Evolutionary conservation across 2,329 filamentous ascomycete genomes (phyloP), one percentile per base, ranked within the genome.

Genomic region (Didymella glomerata): DNA sequence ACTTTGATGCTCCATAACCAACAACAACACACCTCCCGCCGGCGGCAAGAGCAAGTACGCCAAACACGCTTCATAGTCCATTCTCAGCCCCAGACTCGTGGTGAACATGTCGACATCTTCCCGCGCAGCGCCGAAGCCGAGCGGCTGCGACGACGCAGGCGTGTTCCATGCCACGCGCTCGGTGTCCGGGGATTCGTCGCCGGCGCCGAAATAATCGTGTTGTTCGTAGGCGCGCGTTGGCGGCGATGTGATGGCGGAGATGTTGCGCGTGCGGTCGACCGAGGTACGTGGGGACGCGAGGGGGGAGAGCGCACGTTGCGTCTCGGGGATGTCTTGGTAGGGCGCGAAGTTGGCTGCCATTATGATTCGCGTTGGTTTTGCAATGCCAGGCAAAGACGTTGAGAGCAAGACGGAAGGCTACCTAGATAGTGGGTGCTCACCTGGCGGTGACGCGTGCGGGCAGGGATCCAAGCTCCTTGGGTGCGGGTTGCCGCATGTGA

Each of bases 271-370:
- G 66, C 69, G 72, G 65, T 73, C 70, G 56, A 74, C 60, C 4
- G 72, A 78, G 74, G 72, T 62, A 77, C 77, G 73, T 1, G 75
- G 75, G 16, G 74, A 76, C 82, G 79, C 79, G 52, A 77, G 85
- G 51, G 93, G 92, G 20, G 92, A 96, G 75, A 93, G 85, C 51
- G 90, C 88, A 71, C 94, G 91, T 67, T 88, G 87, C 69, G 90
- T 85, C 81, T 98, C 93, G 10, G 95, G 95, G 48, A 90, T 90
- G 78, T 94, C 94, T 82, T 98, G 95, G 80, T 98, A 99, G 36
- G 95, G 95, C 45, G 95, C 95, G 77, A 98, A 99, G 81, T 97
- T 70, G 28, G 73, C 66, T 14, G 66, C 67, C 73, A 76, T 76
- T 16, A 32, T 55, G 61, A 34, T 52, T 47, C 3, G 20, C 25